Evolutionary conservation across 495 filamentous ascomycete genomes (phyloP).

Genomic region (Podospora pseudoanserina): DNA sequence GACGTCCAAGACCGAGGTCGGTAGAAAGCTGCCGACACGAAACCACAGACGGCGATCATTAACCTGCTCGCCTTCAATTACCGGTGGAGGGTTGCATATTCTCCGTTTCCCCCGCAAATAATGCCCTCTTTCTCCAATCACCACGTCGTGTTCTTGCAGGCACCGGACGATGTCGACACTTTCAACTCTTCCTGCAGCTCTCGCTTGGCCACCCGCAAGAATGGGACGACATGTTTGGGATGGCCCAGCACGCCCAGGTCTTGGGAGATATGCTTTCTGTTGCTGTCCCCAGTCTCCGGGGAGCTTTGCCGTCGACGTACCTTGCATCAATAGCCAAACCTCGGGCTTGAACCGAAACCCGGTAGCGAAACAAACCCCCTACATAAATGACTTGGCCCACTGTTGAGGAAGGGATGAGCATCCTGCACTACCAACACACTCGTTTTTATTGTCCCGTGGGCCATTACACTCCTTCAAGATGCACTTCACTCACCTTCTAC

Average conservation of each 20-base stretch:
- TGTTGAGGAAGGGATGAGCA: not conserved
- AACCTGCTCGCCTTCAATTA: not conserved
- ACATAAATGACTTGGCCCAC: not conserved
- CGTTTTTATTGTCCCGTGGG: not conserved
- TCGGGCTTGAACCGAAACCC: not conserved
- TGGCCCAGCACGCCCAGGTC: not conserved
- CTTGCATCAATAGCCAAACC: not conserved
- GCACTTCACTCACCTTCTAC: constrained; percentile 1
- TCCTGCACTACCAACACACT: not conserved
- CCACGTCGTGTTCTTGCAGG: not conserved
- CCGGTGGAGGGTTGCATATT: not conserved
- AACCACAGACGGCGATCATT: not conserved
- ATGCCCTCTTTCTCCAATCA: not conserved
- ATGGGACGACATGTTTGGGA: not conserved
- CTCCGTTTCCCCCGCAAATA: not conserved
- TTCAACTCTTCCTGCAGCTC: not conserved
- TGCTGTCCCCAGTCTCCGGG: not conserved
- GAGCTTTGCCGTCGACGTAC: not conserved
- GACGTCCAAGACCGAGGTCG: not conserved
- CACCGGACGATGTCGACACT: not conserved
- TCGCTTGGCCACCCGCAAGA: not conserved
- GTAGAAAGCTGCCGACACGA: not conserved
- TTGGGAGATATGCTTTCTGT: too few relatives aligned
- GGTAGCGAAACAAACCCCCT: not conserved
- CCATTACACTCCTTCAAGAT: not conserved